Evolutionary conservation across 2,329 filamentous ascomycete species (phyloP).

Genomic region (Exophiala aquamarina): DNA sequence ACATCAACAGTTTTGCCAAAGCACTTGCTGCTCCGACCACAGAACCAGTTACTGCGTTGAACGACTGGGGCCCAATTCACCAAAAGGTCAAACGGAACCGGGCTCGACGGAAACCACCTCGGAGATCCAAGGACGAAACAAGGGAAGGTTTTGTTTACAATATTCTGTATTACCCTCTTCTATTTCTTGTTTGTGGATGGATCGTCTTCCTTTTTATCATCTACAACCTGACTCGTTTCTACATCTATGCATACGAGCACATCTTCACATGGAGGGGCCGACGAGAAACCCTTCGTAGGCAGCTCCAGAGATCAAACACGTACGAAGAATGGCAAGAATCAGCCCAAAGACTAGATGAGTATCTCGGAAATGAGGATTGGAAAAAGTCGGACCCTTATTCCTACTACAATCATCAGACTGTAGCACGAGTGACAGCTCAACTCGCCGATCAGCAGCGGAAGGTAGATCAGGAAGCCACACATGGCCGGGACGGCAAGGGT

Average conservation of each 20-base stretch:
- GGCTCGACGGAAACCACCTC: slow-evolving; percentile 44
- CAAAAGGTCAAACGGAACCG: slow-evolving; percentile 60
- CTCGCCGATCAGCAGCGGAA: slow-evolving; percentile 53
- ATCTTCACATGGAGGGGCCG: slow-evolving; percentile 84
- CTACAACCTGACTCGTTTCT: slow-evolving; percentile 80
- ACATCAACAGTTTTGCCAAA: slow-evolving; percentile 75
- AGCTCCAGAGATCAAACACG: slow-evolving; percentile 68
- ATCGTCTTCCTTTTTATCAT: slow-evolving; percentile 68
- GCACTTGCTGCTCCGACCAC: slow-evolving; percentile 81
- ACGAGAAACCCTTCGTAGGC: slow-evolving; percentile 68
- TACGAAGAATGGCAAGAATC: slow-evolving; percentile 83
- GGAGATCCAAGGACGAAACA: slow-evolving; percentile 80
- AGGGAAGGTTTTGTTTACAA: slow-evolving; percentile 89
- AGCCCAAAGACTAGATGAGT: slow-evolving; percentile 75
- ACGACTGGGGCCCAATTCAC: slow-evolving; percentile 91
- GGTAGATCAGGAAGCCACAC: slow-evolving; percentile 37
- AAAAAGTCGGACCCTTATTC: slow-evolving; percentile 57
- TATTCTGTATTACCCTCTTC: slow-evolving; percentile 86
- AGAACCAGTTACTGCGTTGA: slow-evolving; percentile 78
- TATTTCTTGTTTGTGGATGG: slow-evolving; percentile 79
- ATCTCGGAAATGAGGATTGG: slow-evolving; percentile 68
- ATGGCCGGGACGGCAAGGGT: slow-evolving; percentile 27
- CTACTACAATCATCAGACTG: slow-evolving; percentile 86
- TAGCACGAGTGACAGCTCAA: slow-evolving; percentile 74
- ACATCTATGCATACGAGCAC: slow-evolving; percentile 91